These are phyloP conservation scores for Vararia minispora DNA, from an alignment of 768 basidiomycete genomes.

Conservation along the genomic window DNA sequence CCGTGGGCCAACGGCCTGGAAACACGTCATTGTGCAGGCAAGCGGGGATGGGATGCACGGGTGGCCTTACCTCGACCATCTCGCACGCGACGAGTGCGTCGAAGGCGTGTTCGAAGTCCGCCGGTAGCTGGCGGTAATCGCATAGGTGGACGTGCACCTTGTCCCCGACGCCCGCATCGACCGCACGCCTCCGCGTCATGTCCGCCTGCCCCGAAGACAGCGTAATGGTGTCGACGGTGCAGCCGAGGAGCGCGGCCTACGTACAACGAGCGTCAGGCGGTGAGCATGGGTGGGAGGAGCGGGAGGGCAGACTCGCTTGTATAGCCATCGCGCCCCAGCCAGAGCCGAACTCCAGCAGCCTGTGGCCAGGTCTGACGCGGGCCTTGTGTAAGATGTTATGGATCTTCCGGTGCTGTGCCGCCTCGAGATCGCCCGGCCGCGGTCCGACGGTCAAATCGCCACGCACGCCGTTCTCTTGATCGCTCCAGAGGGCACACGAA, in stretches of 20 bases:
- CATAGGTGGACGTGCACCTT: slow-evolving; percentile 26
- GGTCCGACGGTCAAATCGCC: slow-evolving; percentile 1
- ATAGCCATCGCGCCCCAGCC: slow-evolving; percentile 31
- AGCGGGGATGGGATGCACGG: background rate
- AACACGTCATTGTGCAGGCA: background rate
- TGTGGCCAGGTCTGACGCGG: slow-evolving; percentile 22
- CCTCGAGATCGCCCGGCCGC: slow-evolving; percentile 18
- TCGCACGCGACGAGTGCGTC: slow-evolving; percentile 30
- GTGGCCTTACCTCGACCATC: slow-evolving; percentile 27
- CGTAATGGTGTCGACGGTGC: slow-evolving; percentile 29
- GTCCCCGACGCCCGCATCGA: slow-evolving; percentile 22
- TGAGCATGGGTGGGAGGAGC: slow-evolving; percentile 17
- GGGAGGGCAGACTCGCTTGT: slow-evolving; percentile 13
- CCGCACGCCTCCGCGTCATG: slow-evolving; percentile 25
- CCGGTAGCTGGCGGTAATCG: slow-evolving; percentile 25
- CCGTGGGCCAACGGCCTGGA: slow-evolving; percentile 24
- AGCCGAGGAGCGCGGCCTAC: slow-evolving; percentile 11
- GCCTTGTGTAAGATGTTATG: slow-evolving; percentile 25
- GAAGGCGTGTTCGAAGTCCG: slow-evolving; percentile 25
- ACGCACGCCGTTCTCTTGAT: slow-evolving; percentile 19
- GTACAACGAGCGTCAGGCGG: slow-evolving; percentile 7
- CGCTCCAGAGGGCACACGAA: slow-evolving; percentile 26
- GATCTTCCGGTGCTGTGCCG: slow-evolving; percentile 26
- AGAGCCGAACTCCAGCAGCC: slow-evolving; percentile 28
- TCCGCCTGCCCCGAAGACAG: slow-evolving; percentile 25